Evolutionary conservation across 305 asterid species (phyloP).

Genomic region (Fraxinus latifolia): DNA sequence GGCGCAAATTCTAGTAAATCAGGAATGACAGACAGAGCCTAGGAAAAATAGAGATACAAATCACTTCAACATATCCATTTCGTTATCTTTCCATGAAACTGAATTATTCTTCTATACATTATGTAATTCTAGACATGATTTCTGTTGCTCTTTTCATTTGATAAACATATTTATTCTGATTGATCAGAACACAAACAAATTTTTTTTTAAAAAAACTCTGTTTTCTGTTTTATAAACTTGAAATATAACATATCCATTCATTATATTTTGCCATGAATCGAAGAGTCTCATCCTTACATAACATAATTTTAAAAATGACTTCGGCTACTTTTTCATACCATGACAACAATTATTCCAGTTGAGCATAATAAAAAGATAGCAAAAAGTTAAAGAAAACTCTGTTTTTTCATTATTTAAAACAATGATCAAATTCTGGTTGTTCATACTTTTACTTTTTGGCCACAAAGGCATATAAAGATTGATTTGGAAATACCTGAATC

Average conservation of each 20-base stretch:
- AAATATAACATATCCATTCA: no score
- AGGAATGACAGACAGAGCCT: slow-evolving; percentile 33
- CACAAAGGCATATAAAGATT: not conserved
- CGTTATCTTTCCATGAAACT: not conserved
- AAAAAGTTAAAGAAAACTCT: not conserved
- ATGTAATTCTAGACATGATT: not conserved
- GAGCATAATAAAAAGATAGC: not conserved
- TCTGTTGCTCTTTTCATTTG: not conserved
- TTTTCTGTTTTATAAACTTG: not conserved
- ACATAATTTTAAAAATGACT: no score
- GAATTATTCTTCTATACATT: not conserved
- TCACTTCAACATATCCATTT: not conserved
- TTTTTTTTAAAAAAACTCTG: no score
- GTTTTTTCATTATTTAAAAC: not conserved
- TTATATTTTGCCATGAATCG: no score
- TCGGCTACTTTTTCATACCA: no score
- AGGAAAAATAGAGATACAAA: slow-evolving; percentile 9
- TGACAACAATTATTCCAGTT: not conserved
- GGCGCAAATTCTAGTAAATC: slow-evolving; percentile 22
- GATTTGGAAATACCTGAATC: slow-evolving; percentile 34
- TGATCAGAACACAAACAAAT: not conserved
- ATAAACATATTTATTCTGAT: not conserved
- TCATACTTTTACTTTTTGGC: not conserved
- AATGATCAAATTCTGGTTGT: not conserved
- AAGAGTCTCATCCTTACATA: no score